phyloP scores from a whole-genome alignment of 73 alveolate genomes.

The Paraurostyla sp. region DNA sequence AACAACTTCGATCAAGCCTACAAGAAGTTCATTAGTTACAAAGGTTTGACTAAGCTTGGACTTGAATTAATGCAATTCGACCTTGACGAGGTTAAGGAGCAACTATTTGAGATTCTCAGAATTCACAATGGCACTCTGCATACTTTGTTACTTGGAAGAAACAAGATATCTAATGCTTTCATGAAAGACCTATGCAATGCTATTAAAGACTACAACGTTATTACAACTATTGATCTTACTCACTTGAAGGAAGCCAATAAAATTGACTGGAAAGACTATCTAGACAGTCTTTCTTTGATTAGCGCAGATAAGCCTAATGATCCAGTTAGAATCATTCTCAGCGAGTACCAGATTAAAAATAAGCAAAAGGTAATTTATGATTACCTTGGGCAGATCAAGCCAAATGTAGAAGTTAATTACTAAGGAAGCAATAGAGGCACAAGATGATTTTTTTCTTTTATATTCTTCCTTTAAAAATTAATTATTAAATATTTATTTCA shows the following conservation, averaged over 20 bases:
- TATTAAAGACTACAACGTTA: conserved; percentile 5
- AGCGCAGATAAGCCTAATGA: background rate
- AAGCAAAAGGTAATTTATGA: background rate
- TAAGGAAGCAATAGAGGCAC: background rate
- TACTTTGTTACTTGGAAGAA: background rate
- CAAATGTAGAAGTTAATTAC: conserved; percentile 25
- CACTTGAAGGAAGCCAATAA: conserved; percentile 41
- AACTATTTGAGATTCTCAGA: conserved; percentile 3
- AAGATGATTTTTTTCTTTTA: too few species aligned
- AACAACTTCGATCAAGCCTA: background rate
- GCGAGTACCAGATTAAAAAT: conserved; percentile 26
- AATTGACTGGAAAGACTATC: conserved; percentile 45
- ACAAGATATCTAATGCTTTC: conserved; percentile 9
- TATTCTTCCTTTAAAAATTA: background rate
- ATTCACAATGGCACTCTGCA: background rate
- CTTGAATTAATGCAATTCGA: conserved; percentile 25
- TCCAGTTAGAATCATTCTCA: background rate
- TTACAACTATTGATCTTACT: conserved; percentile 24
- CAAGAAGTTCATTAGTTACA: background rate
- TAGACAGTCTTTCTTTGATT: conserved; percentile 11
- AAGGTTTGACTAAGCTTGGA: conserved; percentile 11
- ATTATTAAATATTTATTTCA: too few species aligned
- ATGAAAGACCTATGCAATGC: conserved; percentile 39
- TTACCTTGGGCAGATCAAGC: conserved; percentile 25
- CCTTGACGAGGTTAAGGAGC: conserved; percentile 33